These are phyloP conservation scores for Alternaria gansuensis DNA, from an alignment of 2,329 filamentous ascomycete species.

Conservation along the genomic window DNA sequence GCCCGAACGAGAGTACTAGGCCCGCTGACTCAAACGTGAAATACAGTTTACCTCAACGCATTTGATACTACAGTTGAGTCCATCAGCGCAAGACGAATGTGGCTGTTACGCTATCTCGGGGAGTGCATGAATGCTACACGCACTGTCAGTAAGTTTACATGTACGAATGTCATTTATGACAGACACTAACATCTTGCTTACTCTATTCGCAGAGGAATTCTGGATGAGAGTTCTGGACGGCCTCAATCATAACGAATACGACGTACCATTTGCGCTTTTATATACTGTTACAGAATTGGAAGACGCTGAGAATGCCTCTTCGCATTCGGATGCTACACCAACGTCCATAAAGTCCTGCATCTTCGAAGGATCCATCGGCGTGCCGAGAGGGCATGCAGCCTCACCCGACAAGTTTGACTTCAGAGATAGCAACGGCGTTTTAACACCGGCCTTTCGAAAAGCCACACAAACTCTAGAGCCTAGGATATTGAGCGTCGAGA, in stretches of 20 bases:
- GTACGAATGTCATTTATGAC: not conserved
- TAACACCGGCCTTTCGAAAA: conserved; percentile 46
- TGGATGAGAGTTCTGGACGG: conserved; percentile 62
- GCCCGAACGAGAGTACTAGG: conserved; percentile 25
- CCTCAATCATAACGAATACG: conserved; percentile 52
- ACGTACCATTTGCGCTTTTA: conserved; percentile 46
- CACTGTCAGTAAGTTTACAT: conserved; percentile 27
- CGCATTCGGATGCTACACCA: conserved; percentile 40
- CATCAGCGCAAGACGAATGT: conserved; percentile 51
- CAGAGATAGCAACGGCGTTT: conserved; percentile 41
- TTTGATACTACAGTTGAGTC: conserved; percentile 54
- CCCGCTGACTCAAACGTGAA: conserved; percentile 14
- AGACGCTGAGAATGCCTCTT: conserved; percentile 34
- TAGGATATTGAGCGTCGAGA: conserved; percentile 36
- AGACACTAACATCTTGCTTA: not conserved
- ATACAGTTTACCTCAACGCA: conserved; percentile 40
- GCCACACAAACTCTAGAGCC: conserved; percentile 48
- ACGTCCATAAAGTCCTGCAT: conserved; percentile 40
- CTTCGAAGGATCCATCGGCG: conserved; percentile 46
- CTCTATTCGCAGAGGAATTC: conserved; percentile 42
- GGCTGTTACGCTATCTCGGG: conserved; percentile 52
- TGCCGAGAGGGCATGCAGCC: conserved; percentile 43
- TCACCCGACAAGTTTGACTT: conserved; percentile 41
- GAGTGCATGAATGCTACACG: conserved; percentile 46
- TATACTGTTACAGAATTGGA: conserved; percentile 46